Base-by-base conservation (phyloP, 2,329 filamentous ascomycete species). In the Xylariales sp. region DNA sequence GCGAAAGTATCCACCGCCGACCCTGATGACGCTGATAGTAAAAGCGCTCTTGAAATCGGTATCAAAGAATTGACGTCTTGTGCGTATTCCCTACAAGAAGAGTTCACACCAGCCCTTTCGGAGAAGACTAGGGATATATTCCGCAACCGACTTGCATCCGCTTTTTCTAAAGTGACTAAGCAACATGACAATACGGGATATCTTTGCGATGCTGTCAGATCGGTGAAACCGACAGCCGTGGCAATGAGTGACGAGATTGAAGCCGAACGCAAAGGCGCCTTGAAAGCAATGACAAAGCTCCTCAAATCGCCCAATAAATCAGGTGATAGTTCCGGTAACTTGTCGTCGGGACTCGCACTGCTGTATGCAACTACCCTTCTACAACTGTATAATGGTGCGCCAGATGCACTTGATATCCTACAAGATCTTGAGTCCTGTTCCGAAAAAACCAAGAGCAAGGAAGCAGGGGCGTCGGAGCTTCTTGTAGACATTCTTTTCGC, bases 401-500 rank as follows among this genome's bases (percentile, higher is more conserved):
- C 91, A 0, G 96, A 98, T 76, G 93, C 94, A 0, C 87, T 97
- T 28, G 90, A 91, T 56, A 90, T 96, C 69, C 83, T 97, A 8
- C 88, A 92, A 62, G 95, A 97, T 73, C 84, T 97, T n/a, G 87
- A 91, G 71, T 84, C 91, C 67, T 94, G 91, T 78, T 91, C 91
- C 67, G 85, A 91, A 50, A 90, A 89, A 75, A 84, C 91, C 57
- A 86, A 89, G 71, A 82, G 85, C 0, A 84, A 88, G 70, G 80
- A 87, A 46, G 80, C 82, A 0, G 87, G 86, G 6, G 84, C 84
- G 10, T 91, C 93, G 0, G 90, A 93, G 75, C 86, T 93, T 32
- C 81, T 97, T 8, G 89, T 97, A 2, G 96, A 98, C 75, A 92
- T 98, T 59, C 81, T 99, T 7, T 84, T 98, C n/a, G 93, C 93